Evolutionary conservation across 768 basidiomycete genomes (phyloP).

Genomic region (Leccinum boreale): DNA sequence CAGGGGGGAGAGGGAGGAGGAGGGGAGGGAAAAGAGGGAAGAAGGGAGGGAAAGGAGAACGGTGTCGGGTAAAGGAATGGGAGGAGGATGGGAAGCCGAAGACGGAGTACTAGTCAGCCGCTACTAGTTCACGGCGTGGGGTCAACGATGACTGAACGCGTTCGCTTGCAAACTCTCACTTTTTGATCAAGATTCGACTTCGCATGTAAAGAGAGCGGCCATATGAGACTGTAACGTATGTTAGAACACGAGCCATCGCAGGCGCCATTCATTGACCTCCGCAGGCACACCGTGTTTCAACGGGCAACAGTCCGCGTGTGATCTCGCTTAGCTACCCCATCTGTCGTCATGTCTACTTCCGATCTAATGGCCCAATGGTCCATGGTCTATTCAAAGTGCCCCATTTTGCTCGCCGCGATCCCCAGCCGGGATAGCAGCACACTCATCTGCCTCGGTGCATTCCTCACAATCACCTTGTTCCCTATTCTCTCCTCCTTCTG

Average conservation of each 20-base stretch:
- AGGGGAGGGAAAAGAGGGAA: background rate
- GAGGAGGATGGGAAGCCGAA: constrained; percentile 3
- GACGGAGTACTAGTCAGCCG: constrained; percentile 29
- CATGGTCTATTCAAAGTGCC: constrained; percentile 44
- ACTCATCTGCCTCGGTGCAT: constrained; percentile 40
- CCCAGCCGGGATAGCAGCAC: constrained; percentile 45
- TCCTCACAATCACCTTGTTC: constrained; percentile 25
- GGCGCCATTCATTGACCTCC: constrained; percentile 10
- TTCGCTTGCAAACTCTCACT: background rate
- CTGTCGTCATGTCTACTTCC: constrained; percentile 9
- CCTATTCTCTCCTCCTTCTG: constrained; percentile 29
- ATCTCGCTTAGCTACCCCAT: background rate
- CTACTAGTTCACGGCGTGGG: constrained; percentile 6
- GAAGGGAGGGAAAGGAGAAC: background rate
- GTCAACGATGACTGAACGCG: background rate
- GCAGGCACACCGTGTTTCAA: constrained; percentile 19
- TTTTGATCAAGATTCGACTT: background rate
- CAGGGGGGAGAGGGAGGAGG: background rate
- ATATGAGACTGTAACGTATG: constrained; percentile 2
- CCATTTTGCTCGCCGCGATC: constrained; percentile 44
- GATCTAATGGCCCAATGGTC: background rate
- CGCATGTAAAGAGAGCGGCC: background rate
- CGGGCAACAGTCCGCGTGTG: background rate
- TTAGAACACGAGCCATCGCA: background rate
- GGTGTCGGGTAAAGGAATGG: background rate